Conservation (phyloP, 148 eudicot species). For the Oxyria digyna region DNA sequence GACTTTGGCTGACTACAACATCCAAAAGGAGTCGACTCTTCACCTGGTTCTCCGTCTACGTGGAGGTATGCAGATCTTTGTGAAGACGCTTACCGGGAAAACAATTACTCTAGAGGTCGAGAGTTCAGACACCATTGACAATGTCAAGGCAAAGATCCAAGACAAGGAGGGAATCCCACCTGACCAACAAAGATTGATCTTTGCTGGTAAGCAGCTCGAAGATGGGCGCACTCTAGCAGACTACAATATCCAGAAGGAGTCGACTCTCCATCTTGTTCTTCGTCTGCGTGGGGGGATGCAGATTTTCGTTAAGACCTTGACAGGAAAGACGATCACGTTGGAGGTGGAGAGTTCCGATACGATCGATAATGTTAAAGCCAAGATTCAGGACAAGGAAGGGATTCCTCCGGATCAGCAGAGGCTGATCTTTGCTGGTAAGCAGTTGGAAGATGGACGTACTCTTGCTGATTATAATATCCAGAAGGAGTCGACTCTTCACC, state of each 20-base stretch:
- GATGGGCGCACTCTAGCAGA: not conserved
- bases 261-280: not conserved
- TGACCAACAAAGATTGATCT: not conserved
- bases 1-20: conserved; percentile 4
- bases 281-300: conserved; percentile 8
- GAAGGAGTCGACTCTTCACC: conserved; percentile 26
- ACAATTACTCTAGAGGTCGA: not conserved
- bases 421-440: conserved; percentile 21
- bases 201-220: conserved; percentile 1
- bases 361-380: conserved; percentile 2
- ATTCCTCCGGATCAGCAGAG: conserved; percentile 3
- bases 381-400: conserved; percentile 4
- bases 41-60: conserved; percentile 6
- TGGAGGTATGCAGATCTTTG: conserved; percentile 6
- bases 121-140: conserved; percentile 6
- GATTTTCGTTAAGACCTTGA: not conserved
- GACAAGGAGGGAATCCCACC: conserved; percentile 7
- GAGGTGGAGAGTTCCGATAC: conserved; percentile 1
- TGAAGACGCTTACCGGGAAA: conserved; percentile 1
- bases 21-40: conserved; percentile 4
- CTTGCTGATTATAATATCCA: conserved; percentile 28
- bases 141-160: conserved; percentile 3
- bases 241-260: not conserved
- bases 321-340: not conserved
- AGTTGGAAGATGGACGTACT: conserved; percentile 26